Percentiles rank a stretch among this genome's conserved stretches.
Conservation (phyloP, 441 rosid genomes). For the Biscutella auriculata region DNA sequence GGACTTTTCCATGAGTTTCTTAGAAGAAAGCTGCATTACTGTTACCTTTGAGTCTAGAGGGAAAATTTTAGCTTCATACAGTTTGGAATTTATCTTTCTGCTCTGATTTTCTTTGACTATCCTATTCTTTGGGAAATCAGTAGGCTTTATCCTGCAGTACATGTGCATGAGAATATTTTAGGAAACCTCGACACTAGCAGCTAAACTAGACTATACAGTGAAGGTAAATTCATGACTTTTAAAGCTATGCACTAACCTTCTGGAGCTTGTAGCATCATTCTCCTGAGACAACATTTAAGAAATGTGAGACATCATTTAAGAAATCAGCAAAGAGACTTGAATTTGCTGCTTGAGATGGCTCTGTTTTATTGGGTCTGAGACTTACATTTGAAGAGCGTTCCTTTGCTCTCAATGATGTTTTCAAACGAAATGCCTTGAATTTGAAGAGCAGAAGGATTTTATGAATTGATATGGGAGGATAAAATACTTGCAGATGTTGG, state of each 20-base stretch:
- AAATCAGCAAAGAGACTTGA: neutral
- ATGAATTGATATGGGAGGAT: neutral
- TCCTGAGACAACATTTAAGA: too few species aligned
- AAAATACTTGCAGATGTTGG: neutral
- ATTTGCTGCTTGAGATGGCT: neutral
- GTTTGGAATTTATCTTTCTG: constrained; percentile 12
- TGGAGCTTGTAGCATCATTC: constrained; percentile 17
- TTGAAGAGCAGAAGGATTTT: neutral
- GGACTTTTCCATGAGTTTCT: neutral
- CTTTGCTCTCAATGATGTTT: constrained; percentile 47
- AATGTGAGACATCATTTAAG: neutral
- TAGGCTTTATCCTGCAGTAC: constrained; percentile 10
- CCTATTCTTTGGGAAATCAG: constrained; percentile 22
- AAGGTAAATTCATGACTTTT: neutral
- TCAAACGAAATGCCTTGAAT: constrained; percentile 54
- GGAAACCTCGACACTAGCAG: too few species aligned
- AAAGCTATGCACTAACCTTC: constrained; percentile 20
- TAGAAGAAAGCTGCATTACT: constrained; percentile 18
- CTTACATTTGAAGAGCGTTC: constrained; percentile 33
- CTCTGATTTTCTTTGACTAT: constrained; percentile 21
- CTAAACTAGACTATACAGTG: too few species aligned
- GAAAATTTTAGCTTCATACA: constrained; percentile 21
- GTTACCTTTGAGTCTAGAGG: constrained; percentile 31
- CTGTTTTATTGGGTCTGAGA: too few species aligned
- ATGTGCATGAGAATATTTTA: neutral